Percentiles rank a stretch among this genome's conserved stretches.
phyloP scores from a whole-genome alignment of 345 rosid species.

The Lepidium sativum region DNA sequence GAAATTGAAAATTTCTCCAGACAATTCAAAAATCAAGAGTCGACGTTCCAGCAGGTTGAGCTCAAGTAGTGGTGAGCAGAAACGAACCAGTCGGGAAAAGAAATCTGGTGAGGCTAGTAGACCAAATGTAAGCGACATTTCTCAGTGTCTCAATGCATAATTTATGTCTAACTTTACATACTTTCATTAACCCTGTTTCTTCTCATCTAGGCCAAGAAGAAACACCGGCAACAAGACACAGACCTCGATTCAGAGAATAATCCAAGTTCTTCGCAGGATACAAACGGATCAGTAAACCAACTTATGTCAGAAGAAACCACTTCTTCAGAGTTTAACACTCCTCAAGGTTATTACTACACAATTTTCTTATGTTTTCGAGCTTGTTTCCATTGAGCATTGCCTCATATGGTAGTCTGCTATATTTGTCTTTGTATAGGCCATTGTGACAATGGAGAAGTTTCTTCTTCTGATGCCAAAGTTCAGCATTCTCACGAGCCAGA shows the following conservation, averaged over 20 bases:
- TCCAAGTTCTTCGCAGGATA: slow-evolving; percentile 6
- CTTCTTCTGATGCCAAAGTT: slow-evolving; percentile 14
- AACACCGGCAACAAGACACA: slow-evolving; percentile 29
- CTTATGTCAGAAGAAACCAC: slow-evolving; percentile 23
- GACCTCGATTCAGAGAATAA: slow-evolving; percentile 12
- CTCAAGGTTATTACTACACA: slow-evolving; percentile 41
- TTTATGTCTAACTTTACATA: neutral
- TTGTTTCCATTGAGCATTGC: neutral
- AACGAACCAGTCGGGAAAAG: slow-evolving; percentile 16
- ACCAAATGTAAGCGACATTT: slow-evolving; percentile 21
- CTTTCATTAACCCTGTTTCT: neutral
- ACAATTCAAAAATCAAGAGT: slow-evolving; percentile 16
- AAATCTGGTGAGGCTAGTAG: slow-evolving; percentile 14
- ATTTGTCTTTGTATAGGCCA: slow-evolving; percentile 28
- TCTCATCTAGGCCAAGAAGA: slow-evolving; percentile 37
- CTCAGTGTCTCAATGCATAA: neutral
- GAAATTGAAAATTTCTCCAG: slow-evolving; percentile 27
- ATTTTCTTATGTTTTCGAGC: neutral
- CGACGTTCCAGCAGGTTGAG: slow-evolving; percentile 19
- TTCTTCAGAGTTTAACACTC: slow-evolving; percentile 27
- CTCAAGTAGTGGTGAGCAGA: slow-evolving; percentile 25
- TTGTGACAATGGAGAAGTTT: slow-evolving; percentile 25
- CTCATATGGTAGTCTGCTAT: neutral
- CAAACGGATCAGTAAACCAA: slow-evolving; percentile 16
- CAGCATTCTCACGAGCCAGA: slow-evolving; percentile 9